These are phyloP conservation scores for Leccinum boreale DNA, from an alignment of 768 basidiomycete species.

Conservation along the genomic window DNA sequence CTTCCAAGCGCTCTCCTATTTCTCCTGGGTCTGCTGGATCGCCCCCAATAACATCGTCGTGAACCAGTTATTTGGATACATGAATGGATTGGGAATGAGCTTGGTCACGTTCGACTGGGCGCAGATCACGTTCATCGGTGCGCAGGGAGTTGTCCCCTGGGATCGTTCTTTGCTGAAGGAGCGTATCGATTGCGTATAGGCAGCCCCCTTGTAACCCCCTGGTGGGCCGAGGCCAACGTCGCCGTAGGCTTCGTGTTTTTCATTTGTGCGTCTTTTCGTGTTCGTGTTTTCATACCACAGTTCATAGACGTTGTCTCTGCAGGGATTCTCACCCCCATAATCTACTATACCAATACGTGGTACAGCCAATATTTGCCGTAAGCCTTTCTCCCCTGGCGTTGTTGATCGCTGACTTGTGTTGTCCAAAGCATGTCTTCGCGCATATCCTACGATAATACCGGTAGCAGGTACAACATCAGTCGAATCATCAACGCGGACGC, in stretches of 20 bases:
- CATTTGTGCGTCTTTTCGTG: conserved; percentile 47
- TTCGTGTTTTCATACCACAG: conserved; percentile 45
- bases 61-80: conserved; percentile 74
- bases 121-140: conserved; percentile 45
- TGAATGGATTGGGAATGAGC: conserved; percentile 58
- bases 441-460: conserved; percentile 64
- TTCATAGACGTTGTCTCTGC: conserved; percentile 39
- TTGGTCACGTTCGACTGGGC: conserved; percentile 82
- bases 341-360: conserved; percentile 72
- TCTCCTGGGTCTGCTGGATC: conserved; percentile 66
- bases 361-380: conserved; percentile 52
- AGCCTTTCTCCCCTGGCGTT: neutral
- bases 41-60: conserved; percentile 64
- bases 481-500: conserved; percentile 51
- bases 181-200: conserved; percentile 4
- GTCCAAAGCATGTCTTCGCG: conserved; percentile 54
- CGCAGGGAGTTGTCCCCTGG: neutral
- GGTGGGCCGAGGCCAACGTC: conserved; percentile 81
- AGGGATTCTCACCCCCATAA: conserved; percentile 56
- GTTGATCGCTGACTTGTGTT: neutral
- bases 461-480: conserved; percentile 53
- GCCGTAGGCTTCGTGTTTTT: conserved; percentile 60
- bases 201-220: conserved; percentile 69
- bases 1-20: conserved; percentile 62
- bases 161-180: neutral